A percentile compares a stretch with the other conserved stretches of the same genome.
phyloP scores from a whole-genome alignment of 1,139 yeast species.

The Hyphopichia burtonii region DNA sequence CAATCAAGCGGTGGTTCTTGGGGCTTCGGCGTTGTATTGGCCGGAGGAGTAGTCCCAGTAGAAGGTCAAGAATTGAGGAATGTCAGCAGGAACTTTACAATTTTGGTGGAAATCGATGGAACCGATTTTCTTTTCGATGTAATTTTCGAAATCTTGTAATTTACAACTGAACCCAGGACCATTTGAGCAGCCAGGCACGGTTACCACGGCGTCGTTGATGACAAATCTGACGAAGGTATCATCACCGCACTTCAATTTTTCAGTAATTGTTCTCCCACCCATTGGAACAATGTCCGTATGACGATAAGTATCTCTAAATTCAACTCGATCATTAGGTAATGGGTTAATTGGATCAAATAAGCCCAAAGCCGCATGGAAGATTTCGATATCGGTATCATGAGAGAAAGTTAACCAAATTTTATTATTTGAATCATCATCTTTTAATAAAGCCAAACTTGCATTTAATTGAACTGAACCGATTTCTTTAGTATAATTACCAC shows the following conservation, averaged over 20 bases:
- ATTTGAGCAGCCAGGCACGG: conserved; percentile 46
- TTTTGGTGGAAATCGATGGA: conserved; percentile 28
- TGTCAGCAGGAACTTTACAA: conserved; percentile 24
- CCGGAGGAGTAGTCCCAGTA: conserved; percentile 31
- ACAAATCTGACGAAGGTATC: conserved; percentile 46
- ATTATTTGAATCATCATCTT: conserved; percentile 20
- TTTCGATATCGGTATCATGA: conserved; percentile 55
- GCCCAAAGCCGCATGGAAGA: conserved; percentile 51
- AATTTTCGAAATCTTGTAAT: conserved; percentile 35
- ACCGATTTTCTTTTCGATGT: conserved; percentile 30
- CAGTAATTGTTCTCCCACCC: conserved; percentile 54
- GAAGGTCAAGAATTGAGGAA: conserved; percentile 25
- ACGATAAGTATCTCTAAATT: conserved; percentile 42
- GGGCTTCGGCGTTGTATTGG: conserved; percentile 10
- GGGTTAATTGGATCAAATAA: conserved; percentile 31
- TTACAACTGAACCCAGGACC: conserved; percentile 64
- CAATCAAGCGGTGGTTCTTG: conserved; percentile 7
- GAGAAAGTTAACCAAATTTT: conserved; percentile 48
- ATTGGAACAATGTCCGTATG: conserved; percentile 52
- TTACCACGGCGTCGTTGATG: conserved; percentile 58
- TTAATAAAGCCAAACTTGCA: conserved; percentile 29
- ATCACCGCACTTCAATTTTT: conserved; percentile 41
- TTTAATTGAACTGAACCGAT: conserved; percentile 31
- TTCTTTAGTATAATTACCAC: conserved; percentile 19
- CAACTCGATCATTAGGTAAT: conserved; percentile 31